Conservation (phyloP, 495 filamentous ascomycete species). For the Neurospora sublineolata region DNA sequence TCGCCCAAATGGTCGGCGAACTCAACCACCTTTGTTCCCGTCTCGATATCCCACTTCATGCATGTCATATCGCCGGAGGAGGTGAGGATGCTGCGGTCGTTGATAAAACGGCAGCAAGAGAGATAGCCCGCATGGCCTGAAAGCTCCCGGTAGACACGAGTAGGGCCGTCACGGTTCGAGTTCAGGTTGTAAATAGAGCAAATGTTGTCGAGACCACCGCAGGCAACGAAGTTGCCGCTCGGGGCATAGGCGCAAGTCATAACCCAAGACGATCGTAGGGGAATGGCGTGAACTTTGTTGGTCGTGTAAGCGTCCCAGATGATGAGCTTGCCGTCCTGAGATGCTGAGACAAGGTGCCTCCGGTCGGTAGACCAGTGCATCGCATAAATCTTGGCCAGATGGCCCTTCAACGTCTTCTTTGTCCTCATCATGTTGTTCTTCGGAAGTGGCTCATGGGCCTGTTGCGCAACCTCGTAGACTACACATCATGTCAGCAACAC, state of each 20-base stretch:
- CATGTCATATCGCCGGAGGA: constrained; percentile 99
- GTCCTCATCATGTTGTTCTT: constrained; percentile 87
- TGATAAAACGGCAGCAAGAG: constrained; percentile 98
- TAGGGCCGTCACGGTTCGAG: constrained; percentile 88
- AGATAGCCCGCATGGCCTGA: constrained; percentile 96
- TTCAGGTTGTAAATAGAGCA: constrained; percentile 98
- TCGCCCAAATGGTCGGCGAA: constrained; percentile 98
- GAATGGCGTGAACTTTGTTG: constrained; percentile 98
- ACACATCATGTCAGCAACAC: constrained; percentile 10
- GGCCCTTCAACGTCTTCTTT: constrained; percentile 88
- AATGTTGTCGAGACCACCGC: constrained; percentile 97
- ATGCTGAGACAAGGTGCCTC: constrained; percentile 93
- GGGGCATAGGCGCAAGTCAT: constrained; percentile 99
- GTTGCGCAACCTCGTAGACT: constrained; percentile 87
- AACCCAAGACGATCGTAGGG: constrained; percentile 96
- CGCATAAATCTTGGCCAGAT: constrained; percentile 97
- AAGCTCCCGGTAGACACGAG: constrained; percentile 88
- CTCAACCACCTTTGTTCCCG: constrained; percentile 91
- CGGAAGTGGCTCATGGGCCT: constrained; percentile 79
- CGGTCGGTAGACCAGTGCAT: constrained; percentile 99
- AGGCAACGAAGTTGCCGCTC: constrained; percentile 95
- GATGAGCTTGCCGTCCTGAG: constrained; percentile 97
- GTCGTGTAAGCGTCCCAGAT: constrained; percentile 99
- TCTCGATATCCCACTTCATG: constrained; percentile 99
- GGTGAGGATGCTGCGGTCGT: constrained; percentile 92